Evolutionary conservation across 768 basidiomycete genomes (phyloP).

Genomic region (Atractiella rhizophila): DNA sequence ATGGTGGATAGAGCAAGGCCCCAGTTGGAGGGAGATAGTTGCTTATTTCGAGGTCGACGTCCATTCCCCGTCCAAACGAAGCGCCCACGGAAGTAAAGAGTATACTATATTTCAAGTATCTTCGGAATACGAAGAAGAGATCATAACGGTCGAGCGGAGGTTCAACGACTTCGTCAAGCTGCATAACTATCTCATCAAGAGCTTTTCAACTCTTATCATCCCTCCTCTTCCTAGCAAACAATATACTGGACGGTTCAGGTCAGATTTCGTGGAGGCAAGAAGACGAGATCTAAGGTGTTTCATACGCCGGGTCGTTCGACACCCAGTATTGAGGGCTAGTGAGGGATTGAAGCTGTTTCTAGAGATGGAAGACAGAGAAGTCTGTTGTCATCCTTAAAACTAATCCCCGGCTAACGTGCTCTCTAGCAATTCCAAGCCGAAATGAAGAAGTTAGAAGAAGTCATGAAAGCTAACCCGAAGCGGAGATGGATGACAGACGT

Average conservation of each 20-base stretch:
- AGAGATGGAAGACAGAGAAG: constrained; percentile 44
- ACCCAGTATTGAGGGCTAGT: constrained; percentile 51
- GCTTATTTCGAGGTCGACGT: constrained; percentile 48
- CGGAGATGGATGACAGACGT: constrained; percentile 54
- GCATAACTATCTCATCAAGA: constrained; percentile 39
- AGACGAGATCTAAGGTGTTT: constrained; percentile 59
- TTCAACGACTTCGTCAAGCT: constrained; percentile 63
- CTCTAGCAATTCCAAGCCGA: too few species aligned
- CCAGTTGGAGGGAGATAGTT: constrained; percentile 45
- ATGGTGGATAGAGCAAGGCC: constrained; percentile 19
- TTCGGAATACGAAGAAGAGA: constrained; percentile 16
- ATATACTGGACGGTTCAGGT: constrained; percentile 51
- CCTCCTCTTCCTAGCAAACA: constrained; percentile 67
- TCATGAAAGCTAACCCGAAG: too few species aligned
- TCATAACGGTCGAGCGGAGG: constrained; percentile 50
- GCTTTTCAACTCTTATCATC: constrained; percentile 48
- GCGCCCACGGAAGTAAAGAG: constrained; percentile 36
- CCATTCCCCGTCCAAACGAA: constrained; percentile 53
- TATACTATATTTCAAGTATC: constrained; percentile 53
- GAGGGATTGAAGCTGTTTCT: constrained; percentile 59
- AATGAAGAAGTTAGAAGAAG: too few species aligned
- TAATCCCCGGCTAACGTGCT: neutral
- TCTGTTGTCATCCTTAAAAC: constrained; percentile 22
- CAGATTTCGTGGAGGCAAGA: constrained; percentile 57
- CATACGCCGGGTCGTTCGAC: constrained; percentile 39